Percentiles rank a stretch among this genome's conserved stretches.
Evolutionary conservation across 352 stramenopile species (phyloP).

Genomic region (Phytophthora parvispora): DNA sequence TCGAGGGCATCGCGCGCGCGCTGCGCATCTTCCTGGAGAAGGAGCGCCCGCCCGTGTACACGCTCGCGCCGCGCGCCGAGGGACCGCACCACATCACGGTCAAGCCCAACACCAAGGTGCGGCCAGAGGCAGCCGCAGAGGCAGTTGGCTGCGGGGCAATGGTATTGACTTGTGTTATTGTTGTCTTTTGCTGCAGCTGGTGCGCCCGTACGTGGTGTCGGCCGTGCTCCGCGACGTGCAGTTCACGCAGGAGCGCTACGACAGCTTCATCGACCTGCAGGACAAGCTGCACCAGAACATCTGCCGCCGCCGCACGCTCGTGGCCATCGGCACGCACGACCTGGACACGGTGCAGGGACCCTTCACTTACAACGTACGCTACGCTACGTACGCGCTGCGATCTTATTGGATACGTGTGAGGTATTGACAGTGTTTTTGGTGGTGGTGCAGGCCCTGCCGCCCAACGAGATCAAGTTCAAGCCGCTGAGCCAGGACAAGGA

Average conservation of each 20-base stretch:
- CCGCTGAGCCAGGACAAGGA: conserved; percentile 93
- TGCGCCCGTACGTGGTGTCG: conserved; percentile 98
- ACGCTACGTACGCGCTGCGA: background rate
- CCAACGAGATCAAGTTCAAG: conserved; percentile 97
- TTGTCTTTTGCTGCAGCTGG: conserved; percentile 41
- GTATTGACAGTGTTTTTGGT: background rate
- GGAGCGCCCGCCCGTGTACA: conserved; percentile 92
- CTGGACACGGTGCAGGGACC: conserved; percentile 96
- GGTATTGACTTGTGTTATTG: conserved; percentile 9
- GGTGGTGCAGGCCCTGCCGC: conserved; percentile 85
- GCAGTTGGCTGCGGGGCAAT: background rate
- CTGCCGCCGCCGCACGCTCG: conserved; percentile 98
- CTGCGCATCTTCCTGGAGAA: conserved; percentile 98
- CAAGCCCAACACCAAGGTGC: conserved; percentile 88
- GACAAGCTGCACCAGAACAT: conserved; percentile 99
- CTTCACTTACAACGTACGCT: conserved; percentile 92
- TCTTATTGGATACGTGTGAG: background rate
- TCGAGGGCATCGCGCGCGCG: conserved; percentile 98
- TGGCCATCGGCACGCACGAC: conserved; percentile 99
- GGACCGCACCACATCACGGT: conserved; percentile 89
- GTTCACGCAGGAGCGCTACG: conserved; percentile 97
- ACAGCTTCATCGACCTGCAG: conserved; percentile 99
- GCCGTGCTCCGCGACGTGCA: conserved; percentile 97
- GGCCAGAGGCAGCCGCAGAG: background rate
- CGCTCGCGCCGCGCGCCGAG: conserved; percentile 63